Conservation (phyloP, 1,139 yeast species). For the Torulaspora globosa region DNA sequence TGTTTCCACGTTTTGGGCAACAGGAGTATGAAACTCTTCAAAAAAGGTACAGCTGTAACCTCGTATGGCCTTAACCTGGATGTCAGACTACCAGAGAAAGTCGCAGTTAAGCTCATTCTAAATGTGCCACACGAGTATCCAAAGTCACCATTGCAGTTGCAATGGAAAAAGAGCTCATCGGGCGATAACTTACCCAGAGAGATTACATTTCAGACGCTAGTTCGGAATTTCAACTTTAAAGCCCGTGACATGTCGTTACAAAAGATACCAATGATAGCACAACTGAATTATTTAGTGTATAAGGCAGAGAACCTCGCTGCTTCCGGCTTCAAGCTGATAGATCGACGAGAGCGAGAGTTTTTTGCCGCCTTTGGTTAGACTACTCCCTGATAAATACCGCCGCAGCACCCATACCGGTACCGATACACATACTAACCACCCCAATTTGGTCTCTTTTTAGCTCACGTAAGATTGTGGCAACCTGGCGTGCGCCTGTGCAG, state of each 20-base stretch:
- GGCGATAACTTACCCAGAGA: conserved; percentile 1
- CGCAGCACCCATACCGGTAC: conserved; percentile 99
- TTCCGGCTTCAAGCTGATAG: conserved; percentile 10
- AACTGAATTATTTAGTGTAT: conserved; percentile 12
- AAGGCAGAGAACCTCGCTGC: conserved; percentile 9
- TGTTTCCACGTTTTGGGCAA: conserved; percentile 14
- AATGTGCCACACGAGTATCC: conserved; percentile 25
- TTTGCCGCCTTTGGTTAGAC: conserved; percentile 8
- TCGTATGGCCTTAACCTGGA: conserved; percentile 17
- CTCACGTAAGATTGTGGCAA: conserved; percentile 81
- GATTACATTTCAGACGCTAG: conserved; percentile 7
- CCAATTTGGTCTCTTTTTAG: conserved; percentile 78
- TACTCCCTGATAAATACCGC: conserved; percentile 73
- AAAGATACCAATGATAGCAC: conserved; percentile 11
- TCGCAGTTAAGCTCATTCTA: conserved; percentile 12
- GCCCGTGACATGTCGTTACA: conserved; percentile 8
- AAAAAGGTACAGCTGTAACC: conserved; percentile 17
- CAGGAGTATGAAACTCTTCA: conserved; percentile 16
- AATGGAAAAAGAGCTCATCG: conserved; percentile 3
- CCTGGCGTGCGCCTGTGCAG: conserved; percentile 92
- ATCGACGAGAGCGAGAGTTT: conserved; percentile 10
- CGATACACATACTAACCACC: conserved; percentile 93
- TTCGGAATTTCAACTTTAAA: conserved; percentile 15
- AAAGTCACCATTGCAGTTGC: conserved; percentile 17
- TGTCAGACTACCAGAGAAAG: conserved; percentile 7